phyloP scores from a whole-genome alignment of 108 stramenopile species.

The Cyclotella baltica region DNA sequence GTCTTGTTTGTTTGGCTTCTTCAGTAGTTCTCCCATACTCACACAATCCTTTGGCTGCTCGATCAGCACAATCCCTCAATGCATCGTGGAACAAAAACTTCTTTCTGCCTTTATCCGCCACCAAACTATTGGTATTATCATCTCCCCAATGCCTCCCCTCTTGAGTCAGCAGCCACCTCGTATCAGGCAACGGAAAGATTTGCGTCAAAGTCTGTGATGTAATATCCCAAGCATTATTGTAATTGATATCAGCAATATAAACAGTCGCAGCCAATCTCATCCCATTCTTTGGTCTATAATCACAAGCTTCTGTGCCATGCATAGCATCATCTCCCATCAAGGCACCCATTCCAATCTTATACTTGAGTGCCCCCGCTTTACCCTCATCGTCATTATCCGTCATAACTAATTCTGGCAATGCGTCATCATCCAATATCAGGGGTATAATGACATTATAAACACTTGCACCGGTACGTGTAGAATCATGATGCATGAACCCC shows the following conservation, averaged over 20 bases:
- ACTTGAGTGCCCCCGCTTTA: slow-evolving; percentile 40
- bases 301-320: slow-evolving; percentile 71
- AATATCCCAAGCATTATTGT: slow-evolving; percentile 52
- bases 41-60: slow-evolving; percentile 44
- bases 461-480: slow-evolving; percentile 27
- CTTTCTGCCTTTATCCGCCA: slow-evolving; percentile 55
- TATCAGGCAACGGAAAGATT: slow-evolving; percentile 48
- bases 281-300: slow-evolving; percentile 65
- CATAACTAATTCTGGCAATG: slow-evolving; percentile 45
- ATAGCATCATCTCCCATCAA: slow-evolving; percentile 70
- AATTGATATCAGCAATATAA: slow-evolving; percentile 72
- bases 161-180: slow-evolving; percentile 42
- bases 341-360: slow-evolving; percentile 54
- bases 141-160: slow-evolving; percentile 48
- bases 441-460: slow-evolving; percentile 65
- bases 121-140: slow-evolving; percentile 33
- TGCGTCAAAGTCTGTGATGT: slow-evolving; percentile 42
- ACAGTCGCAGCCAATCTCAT: slow-evolving; percentile 69
- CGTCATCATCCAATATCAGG: slow-evolving; percentile 54
- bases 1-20: slow-evolving; percentile 13
- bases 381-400: slow-evolving; percentile 29
- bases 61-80: slow-evolving; percentile 35
- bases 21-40: slow-evolving; percentile 27
- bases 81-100: slow-evolving; percentile 38
- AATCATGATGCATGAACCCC: slow-evolving; percentile 54